Percentiles rank a stretch among this genome's conserved stretches.
These are phyloP conservation scores for Penicillium sp. DNA, from an alignment of 2,329 filamentous ascomycete genomes.

Conservation along the genomic window DNA sequence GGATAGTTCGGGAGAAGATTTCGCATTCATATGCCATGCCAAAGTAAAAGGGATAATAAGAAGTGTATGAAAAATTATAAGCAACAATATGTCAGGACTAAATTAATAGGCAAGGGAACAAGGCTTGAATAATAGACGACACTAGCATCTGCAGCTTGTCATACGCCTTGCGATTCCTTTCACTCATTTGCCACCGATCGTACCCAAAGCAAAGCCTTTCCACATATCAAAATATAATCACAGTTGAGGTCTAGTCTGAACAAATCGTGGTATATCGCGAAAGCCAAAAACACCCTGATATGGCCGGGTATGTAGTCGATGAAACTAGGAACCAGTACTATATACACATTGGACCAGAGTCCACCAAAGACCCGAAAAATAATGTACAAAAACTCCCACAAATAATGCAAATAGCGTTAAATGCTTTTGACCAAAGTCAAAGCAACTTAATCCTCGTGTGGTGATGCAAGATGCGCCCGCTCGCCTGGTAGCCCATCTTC, in stretches of 20 bases:
- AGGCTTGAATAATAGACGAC: background rate
- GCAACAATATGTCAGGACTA: background rate
- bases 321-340: background rate
- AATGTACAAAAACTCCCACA: conserved; percentile 12
- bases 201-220: background rate
- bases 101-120: background rate
- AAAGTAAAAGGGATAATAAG: background rate
- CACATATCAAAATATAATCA: background rate
- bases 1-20: background rate
- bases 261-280: background rate
- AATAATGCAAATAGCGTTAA: conserved; percentile 5
- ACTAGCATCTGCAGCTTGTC: background rate
- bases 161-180: background rate
- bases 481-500: conserved; percentile 17
- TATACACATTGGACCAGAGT: conserved; percentile 8
- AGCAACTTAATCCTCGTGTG: conserved; percentile 13
- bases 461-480: conserved; percentile 12
- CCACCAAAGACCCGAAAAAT: background rate
- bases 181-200: background rate
- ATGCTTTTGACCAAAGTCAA: background rate
- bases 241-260: background rate
- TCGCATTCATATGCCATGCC: background rate
- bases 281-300: background rate
- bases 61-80: background rate
- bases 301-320: background rate